Evolutionary conservation across 2,329 filamentous ascomycete genomes (phyloP), one percentile per base, ranked within the genome.

Genomic region (Nemania diffusa): DNA sequence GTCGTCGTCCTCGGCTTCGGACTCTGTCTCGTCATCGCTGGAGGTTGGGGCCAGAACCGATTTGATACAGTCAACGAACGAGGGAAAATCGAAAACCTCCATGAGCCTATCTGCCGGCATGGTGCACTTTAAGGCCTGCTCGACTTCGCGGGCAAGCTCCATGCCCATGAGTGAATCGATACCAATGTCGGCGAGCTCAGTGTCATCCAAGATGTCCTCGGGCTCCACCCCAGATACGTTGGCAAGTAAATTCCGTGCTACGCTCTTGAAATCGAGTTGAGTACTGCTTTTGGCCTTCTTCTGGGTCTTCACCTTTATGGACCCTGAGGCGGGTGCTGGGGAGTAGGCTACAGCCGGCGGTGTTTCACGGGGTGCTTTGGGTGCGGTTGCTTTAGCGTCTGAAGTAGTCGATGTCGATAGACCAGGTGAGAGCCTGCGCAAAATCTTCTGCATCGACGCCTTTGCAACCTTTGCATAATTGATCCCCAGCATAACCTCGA

Each of bases 151-250:
- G 22, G 42, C 8, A 2, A 85, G 65, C 68, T 85, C 83, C 80
- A 84, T 84, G 0, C 77, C 81, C 76, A 83, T 80, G 0, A 85
- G 75, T 0, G 83, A 85, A 70, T 85, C 83, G 34, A 85, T 83
- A 0, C 83, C 83, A 0, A 84, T 57, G 29, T 83, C 80, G 5
- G 74, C 78, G 11, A 84, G 73, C 5, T 77, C 71, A 2, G 70
- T 71, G 26, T 79, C 76, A 27, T 72, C 59, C 32, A 77, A 75
- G 17, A 84, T 79, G 29, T 83, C 80, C 4, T 73, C 62, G 0
- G 71, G 27, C 24, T 81, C 79, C 5, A 82, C 61, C 26, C 81
- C 79, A 1, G 78, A 79, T 0, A 81, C 64, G 1, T 79, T 70
- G 2, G 70, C 71, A 1, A 79, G 26, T 11, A 78, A 59, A 2